phyloP scores from a whole-genome alignment of 345 rosid genomes.

The Microcos paniculata region DNA sequence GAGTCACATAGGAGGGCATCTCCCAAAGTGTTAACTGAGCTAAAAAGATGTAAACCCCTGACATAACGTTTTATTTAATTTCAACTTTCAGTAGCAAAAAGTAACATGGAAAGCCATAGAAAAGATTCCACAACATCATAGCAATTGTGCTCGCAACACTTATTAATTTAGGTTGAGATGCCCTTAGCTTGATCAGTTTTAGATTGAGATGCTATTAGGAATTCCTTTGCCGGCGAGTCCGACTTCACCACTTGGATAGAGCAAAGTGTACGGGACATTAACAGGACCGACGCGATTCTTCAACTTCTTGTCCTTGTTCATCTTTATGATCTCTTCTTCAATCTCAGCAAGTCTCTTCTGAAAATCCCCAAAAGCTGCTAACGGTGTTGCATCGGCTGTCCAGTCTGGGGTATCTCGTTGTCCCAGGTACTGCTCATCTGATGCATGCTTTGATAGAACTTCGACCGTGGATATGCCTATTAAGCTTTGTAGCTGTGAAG shows the following conservation, averaged over 20 bases:
- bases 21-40: too few relatives aligned
- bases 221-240: conserved; percentile 59
- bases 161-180: too few relatives aligned
- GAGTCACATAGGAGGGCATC: too few relatives aligned
- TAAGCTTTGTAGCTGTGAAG: conserved; percentile 49
- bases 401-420: conserved; percentile 53
- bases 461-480: conserved; percentile 49
- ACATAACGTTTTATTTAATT: too few relatives aligned
- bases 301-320: conserved; percentile 36
- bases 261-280: conserved; percentile 46
- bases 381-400: conserved; percentile 46
- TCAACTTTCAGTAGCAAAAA: too few relatives aligned
- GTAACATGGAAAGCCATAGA: too few relatives aligned
- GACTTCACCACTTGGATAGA: conserved; percentile 49
- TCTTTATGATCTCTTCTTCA: conserved; percentile 39
- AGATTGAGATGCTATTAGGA: conserved; percentile 66
- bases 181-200: not conserved
- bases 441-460: conserved; percentile 56
- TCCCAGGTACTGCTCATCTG: conserved; percentile 63
- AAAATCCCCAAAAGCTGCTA: conserved; percentile 46
- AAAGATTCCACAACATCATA: too few relatives aligned
- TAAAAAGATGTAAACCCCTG: too few relatives aligned
- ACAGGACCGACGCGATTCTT: conserved; percentile 57
- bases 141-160: too few relatives aligned
- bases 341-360: conserved; percentile 43